Base-by-base conservation (phyloP, 2,329 filamentous ascomycete species). In the Alternaria sp. region DNA sequence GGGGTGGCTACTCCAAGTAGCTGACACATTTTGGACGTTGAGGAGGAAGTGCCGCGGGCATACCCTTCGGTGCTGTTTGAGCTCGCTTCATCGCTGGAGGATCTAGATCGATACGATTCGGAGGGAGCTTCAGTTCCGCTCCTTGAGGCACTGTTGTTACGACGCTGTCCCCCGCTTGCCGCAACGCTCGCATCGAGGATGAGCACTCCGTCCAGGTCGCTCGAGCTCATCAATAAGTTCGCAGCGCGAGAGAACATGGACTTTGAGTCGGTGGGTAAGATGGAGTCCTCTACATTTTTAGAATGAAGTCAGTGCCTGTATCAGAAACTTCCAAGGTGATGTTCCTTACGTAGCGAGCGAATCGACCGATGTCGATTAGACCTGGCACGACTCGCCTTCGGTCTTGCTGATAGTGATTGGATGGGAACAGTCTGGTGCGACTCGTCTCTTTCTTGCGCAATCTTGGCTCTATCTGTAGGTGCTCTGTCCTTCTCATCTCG, bases 211-310 rank as follows among this genome's bases (percentile, higher is more conserved):
- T 79, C 77, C 2, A 78, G 55, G 26, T 73, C 69, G 43, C 76
- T 78, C 3, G 77, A 78, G 8, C 69, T 66, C 57, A 73, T 68
- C 60, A 79, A 75, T 5, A 79, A 66, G 46, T 66, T 75, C 12
- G 78, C 77, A 44, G 78, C 78, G 25, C 77, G 70, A 0, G 71
- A 67, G 56, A 79, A 79, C 75, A 79, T 78, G 0, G 67, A 64
- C 41, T 68, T 74, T 12, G 76, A 70, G 53, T 77, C 71, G 2
- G 37, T 43, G 1, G 77, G 76, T 14, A 79, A 33, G 2, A 78
- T 78, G 1, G 61, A 70, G 12, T 78, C 70, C 26, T 78, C 49
- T 53, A 41, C 0, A 18, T 41, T 51, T 25, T 1, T 4, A 5
- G 3, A 11, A 14, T 41, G 2, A 3, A 45, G 30, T 53, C 20